Evolutionary conservation across 805 yeast species (phyloP).

Genomic region (Dipodascopsis tothii): DNA sequence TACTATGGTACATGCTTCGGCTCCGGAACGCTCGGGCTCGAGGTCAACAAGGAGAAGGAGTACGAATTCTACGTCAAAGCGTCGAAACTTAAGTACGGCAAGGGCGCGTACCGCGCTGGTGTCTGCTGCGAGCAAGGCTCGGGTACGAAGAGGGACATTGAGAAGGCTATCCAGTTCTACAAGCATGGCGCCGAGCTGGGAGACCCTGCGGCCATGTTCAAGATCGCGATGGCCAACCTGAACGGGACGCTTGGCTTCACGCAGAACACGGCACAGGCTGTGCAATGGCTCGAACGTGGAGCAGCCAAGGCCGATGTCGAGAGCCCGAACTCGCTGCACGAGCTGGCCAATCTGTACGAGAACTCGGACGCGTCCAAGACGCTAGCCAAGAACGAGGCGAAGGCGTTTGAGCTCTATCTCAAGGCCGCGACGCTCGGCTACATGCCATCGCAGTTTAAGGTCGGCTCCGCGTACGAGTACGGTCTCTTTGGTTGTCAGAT

Average conservation of each 20-base stretch:
- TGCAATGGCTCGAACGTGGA: constrained; percentile 49
- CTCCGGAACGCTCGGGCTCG: constrained; percentile 41
- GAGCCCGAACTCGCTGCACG: constrained; percentile 52
- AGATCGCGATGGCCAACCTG: constrained; percentile 57
- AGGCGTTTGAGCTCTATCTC: constrained; percentile 46
- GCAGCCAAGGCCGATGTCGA: constrained; percentile 37
- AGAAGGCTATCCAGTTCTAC: constrained; percentile 48
- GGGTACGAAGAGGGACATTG: constrained; percentile 40
- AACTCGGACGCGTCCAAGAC: constrained; percentile 28
- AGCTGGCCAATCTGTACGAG: constrained; percentile 51
- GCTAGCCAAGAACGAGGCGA: constrained; percentile 25
- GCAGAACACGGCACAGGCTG: constrained; percentile 38
- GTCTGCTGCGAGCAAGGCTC: constrained; percentile 64
- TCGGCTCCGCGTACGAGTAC: constrained; percentile 67
- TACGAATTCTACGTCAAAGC: constrained; percentile 54
- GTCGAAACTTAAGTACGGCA: constrained; percentile 49
- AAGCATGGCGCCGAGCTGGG: constrained; percentile 55
- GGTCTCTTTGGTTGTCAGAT: constrained; percentile 50
- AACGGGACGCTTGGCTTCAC: constrained; percentile 41
- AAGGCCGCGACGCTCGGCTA: constrained; percentile 56
- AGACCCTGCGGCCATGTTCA: constrained; percentile 62
- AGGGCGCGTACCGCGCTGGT: constrained; percentile 61
- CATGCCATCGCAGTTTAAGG: constrained; percentile 58
- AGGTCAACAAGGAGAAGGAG: constrained; percentile 53
- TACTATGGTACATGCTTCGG: constrained; percentile 55